phyloP scores from a whole-genome alignment of 2,329 filamentous ascomycete species.

The Cadophora gregata region DNA sequence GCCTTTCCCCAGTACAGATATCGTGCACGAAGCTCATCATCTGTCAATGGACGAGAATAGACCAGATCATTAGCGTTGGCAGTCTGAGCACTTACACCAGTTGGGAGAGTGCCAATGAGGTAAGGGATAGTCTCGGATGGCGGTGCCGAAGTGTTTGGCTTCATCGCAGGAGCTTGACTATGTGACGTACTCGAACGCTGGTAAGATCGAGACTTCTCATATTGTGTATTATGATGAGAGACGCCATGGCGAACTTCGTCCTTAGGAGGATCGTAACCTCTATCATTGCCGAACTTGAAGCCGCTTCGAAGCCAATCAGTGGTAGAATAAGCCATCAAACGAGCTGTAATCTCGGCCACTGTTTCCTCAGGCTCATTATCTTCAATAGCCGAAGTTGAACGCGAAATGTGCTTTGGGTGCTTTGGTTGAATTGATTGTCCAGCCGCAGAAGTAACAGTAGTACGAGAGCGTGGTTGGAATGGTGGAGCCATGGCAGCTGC shows the following conservation, averaged over 20 bases:
- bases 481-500: constrained; percentile 45
- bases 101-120: constrained; percentile 58
- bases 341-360: constrained; percentile 33
- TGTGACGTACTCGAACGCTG: constrained; percentile 34
- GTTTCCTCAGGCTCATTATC: constrained; percentile 22
- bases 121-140: constrained; percentile 51
- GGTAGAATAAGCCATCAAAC: constrained; percentile 33
- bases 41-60: constrained; percentile 62
- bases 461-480: constrained; percentile 43
- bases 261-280: constrained; percentile 17
- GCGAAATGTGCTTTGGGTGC: background rate
- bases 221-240: constrained; percentile 8
- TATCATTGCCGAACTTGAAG: constrained; percentile 21
- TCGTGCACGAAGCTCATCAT: constrained; percentile 63
- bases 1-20: constrained; percentile 66
- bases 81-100: constrained; percentile 50
- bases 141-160: constrained; percentile 1
- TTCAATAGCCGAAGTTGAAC: constrained; percentile 2
- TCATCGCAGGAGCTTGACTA: constrained; percentile 8
- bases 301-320: constrained; percentile 34
- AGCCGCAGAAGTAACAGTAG: constrained; percentile 2
- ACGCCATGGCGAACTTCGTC: constrained; percentile 29
- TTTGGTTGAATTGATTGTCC: constrained; percentile 11
- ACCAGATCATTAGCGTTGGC: constrained; percentile 56
- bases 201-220: constrained; percentile 14